Evolutionary conservation across 73 alveolate species (phyloP), one percentile per base, ranked within the genome.

Genomic region (Blepharisma japonicum): DNA sequence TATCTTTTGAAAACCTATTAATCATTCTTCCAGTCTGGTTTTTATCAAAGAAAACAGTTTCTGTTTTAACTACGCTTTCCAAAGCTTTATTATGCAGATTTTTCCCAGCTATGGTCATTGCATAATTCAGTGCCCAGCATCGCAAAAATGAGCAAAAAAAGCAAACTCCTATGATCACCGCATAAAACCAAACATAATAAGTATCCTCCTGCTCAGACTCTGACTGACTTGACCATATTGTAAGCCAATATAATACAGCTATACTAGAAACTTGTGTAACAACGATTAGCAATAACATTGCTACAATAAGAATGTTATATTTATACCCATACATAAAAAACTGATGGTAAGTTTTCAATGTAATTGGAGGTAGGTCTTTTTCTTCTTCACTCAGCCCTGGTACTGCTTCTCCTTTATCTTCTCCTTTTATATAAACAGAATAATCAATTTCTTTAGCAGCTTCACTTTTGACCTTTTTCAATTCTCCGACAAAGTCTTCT

Each of bases 11-110:
- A 56, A 91, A 86, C 48, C 96, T 81, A 76, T 93, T 93, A 56
- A 91, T 79, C 67, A 95, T 89, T 54, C 92, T 90, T n/a, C 99
- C 98, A 53, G 86, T 80, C 1, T 97, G 98, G 6, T 96, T 95
- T n/a, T 90, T 87, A 81, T 95, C 98, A 68, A 89, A 95, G 88
- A 83, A 95, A 54, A 90, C 79, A 68, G 18, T 61, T 20, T 25
- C 53, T 1, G 77, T 53, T 14, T 53, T 14, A 14, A 20, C 67
- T 0, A 53, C 3, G n/a, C 67, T 20, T 14, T 11, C n/a, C n/a
- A 53, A 20, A 53, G 67, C 67, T 20, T 53, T 11, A 53, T 53
- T 53, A 53, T 53, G 67, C n/a, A 53, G 67, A 14, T 53, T 53
- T 53, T 53, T 11, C n/a, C 27, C n/a, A 1, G 67, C n/a, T 53